These are phyloP conservation scores for Saccharum spontaneum DNA, from an alignment of 176 grass and related monocot species.

Conservation along the genomic window DNA sequence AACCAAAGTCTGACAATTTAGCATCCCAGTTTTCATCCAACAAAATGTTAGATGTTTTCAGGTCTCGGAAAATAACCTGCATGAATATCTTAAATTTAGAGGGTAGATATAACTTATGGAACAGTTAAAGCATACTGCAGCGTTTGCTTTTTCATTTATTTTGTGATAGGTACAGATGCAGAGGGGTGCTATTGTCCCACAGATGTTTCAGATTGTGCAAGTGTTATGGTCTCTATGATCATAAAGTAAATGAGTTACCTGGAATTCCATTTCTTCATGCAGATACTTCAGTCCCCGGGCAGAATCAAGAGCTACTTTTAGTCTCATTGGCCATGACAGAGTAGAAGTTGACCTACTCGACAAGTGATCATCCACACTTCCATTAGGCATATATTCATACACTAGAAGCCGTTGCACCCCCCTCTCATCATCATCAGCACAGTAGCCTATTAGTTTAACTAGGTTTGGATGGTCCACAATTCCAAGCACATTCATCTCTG, in stretches of 20 bases:
- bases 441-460: conserved; percentile 96
- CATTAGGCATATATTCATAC: conserved; percentile 95
- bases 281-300: conserved; percentile 81
- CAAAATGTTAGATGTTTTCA: conserved; percentile 95
- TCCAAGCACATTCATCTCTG: conserved; percentile 95
- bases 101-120: neutral
- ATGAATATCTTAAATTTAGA: conserved; percentile 20
- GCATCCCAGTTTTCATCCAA: conserved; percentile 95
- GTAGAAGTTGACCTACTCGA: conserved; percentile 63
- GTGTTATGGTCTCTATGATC: neutral
- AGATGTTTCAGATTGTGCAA: conserved; percentile 14
- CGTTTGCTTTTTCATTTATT: neutral
- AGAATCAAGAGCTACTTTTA: conserved; percentile 87
- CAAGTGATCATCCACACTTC: conserved; percentile 93
- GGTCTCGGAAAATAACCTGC: conserved; percentile 97
- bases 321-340: conserved; percentile 88
- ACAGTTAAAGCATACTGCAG: neutral
- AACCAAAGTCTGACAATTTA: conserved; percentile 95
- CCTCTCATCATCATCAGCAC: conserved; percentile 88
- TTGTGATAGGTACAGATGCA: neutral
- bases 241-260: conserved; percentile 53
- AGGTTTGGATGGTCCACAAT: conserved; percentile 92
- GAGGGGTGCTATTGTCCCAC: neutral
- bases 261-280: conserved; percentile 98
- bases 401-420: conserved; percentile 88